phyloP scores from a whole-genome alignment of 768 basidiomycete genomes.

The Podaxis carcinomalis region DNA sequence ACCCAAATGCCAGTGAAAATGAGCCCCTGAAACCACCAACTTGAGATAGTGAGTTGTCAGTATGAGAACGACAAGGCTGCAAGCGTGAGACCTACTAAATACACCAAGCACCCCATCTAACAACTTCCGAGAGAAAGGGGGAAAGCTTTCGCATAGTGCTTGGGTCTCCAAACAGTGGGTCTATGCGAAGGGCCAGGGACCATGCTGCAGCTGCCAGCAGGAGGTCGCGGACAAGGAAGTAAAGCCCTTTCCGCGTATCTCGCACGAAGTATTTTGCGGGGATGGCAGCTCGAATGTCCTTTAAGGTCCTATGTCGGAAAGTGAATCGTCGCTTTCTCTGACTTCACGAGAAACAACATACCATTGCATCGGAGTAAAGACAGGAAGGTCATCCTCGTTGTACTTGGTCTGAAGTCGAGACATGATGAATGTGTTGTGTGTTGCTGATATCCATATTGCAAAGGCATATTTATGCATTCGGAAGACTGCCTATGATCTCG shows the following conservation, averaged over 20 bases:
- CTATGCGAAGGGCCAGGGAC: slow-evolving; percentile 39
- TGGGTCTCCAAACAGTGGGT: slow-evolving; percentile 33
- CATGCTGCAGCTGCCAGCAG: slow-evolving; percentile 37
- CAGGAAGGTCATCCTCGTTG: slow-evolving; percentile 36
- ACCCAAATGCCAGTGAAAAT: slow-evolving; percentile 58
- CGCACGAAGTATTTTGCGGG: slow-evolving; percentile 41
- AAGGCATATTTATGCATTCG: slow-evolving; percentile 11
- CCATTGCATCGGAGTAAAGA: slow-evolving; percentile 46
- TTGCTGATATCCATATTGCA: not conserved
- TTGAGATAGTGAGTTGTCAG: slow-evolving; percentile 15
- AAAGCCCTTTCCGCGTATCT: slow-evolving; percentile 34
- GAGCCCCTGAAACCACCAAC: slow-evolving; percentile 63
- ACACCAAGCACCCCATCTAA: slow-evolving; percentile 41
- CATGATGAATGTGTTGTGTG: slow-evolving; percentile 4
- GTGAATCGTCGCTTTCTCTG: not conserved
- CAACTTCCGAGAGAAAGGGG: slow-evolving; percentile 30
- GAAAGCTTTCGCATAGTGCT: slow-evolving; percentile 21
- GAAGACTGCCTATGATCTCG: slow-evolving; percentile 2
- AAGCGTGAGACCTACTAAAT: slow-evolving; percentile 34
- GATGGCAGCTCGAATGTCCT: slow-evolving; percentile 47
- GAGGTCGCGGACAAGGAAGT: slow-evolving; percentile 43
- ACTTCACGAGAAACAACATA: slow-evolving; percentile 15
- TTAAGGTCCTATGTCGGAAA: slow-evolving; percentile 33
- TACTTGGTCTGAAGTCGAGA: slow-evolving; percentile 21
- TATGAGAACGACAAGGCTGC: not conserved